These are phyloP conservation scores for Arabidopsis hybrid DNA, from an alignment of 441 rosid species.

Conservation along the genomic window DNA sequence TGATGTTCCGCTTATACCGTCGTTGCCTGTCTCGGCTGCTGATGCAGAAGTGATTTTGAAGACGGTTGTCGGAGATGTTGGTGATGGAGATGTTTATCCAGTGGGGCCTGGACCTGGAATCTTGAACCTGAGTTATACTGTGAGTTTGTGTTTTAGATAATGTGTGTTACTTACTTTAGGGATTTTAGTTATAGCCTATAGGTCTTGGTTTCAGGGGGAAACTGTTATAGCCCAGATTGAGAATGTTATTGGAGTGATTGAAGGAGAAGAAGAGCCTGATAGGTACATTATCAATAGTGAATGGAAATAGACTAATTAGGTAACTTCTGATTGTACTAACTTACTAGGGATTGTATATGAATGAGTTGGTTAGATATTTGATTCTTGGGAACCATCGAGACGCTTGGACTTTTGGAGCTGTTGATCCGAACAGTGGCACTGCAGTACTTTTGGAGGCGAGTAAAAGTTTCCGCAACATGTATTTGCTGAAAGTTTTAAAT, in stretches of 20 bases:
- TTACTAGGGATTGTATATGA: conserved; percentile 14
- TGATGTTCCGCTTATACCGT: conserved; percentile 69
- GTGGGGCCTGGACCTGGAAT: conserved; percentile 86
- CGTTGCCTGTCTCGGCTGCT: conserved; percentile 72
- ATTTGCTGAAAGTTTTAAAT: neutral
- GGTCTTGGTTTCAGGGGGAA: conserved; percentile 61
- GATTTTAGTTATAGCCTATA: neutral
- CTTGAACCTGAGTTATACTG: conserved; percentile 65
- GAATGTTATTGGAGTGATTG: conserved; percentile 79
- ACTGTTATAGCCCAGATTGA: conserved; percentile 66
- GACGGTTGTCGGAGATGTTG: conserved; percentile 62
- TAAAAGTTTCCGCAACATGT: neutral
- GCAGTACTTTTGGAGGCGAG: conserved; percentile 81
- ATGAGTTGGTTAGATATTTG: conserved; percentile 56
- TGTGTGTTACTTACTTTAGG: neutral
- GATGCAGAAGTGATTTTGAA: conserved; percentile 75
- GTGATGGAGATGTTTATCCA: conserved; percentile 62
- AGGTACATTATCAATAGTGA: conserved; percentile 51
- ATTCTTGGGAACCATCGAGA: conserved; percentile 86
- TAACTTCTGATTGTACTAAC: neutral
- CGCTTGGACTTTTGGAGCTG: conserved; percentile 97
- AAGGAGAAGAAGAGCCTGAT: conserved; percentile 88
- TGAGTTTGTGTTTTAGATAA: conserved; percentile 43
- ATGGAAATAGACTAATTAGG: neutral
- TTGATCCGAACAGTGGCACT: conserved; percentile 93